Evolutionary conservation across 345 rosid species (phyloP).

Genomic region (Orychophragmus violaceus): DNA sequence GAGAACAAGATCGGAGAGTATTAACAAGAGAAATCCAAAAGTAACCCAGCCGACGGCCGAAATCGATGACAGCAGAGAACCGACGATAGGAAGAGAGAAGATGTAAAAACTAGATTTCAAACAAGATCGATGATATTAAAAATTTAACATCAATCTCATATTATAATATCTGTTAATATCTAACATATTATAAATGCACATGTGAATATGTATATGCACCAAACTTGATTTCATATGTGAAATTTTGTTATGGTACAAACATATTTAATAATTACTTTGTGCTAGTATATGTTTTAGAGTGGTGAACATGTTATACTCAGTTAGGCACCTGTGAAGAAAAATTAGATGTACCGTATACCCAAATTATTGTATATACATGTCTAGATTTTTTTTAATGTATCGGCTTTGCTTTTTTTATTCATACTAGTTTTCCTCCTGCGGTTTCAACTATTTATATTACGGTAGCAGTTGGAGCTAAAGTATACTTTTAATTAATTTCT

Average conservation of each 20-base stretch:
- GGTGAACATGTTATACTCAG: background rate
- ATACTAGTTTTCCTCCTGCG: background rate
- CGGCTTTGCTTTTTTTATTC: background rate
- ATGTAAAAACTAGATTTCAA: no score
- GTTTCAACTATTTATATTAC: background rate
- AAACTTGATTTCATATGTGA: conserved; percentile 13
- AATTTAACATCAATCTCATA: conserved; percentile 6
- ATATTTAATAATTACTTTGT: background rate
- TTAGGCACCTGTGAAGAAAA: background rate
- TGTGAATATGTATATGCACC: conserved; percentile 7
- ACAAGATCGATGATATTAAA: no score
- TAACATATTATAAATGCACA: background rate
- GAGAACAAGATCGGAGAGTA: no score
- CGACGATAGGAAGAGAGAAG: no score
- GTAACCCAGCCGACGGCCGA: no score
- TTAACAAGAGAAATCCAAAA: no score
- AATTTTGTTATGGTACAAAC: background rate
- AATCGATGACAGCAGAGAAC: no score
- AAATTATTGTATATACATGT: background rate
- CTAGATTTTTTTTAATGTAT: background rate
- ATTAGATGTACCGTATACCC: background rate
- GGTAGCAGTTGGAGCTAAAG: background rate
- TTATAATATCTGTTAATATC: background rate
- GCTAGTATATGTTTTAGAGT: background rate
- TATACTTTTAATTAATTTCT: no score